Evolutionary conservation across 2,329 filamentous ascomycete species (phyloP), one percentile per base, ranked within the genome.

Genomic region (Thermothelomyces thermophilus): DNA sequence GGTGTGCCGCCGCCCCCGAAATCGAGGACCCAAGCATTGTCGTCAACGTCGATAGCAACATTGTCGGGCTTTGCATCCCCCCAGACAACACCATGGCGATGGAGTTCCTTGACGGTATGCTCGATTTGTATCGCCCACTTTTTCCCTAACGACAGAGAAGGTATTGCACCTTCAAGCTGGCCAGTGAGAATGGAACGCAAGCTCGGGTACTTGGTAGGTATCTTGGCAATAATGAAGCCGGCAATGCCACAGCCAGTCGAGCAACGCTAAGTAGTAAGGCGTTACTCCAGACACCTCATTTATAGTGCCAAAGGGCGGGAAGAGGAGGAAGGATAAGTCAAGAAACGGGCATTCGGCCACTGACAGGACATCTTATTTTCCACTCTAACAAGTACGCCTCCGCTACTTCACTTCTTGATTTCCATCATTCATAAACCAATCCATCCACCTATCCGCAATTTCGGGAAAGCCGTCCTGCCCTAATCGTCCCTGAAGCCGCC

Each of bases 1-100:
- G 66, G 50, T 3, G 67, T 69, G 46, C 63, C 68, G 33, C 67
- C 65, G 26, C 67, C 67, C 1, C 64, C 66, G 52, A 72, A 70
- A 56, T 68, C 67, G 49, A 70, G 66, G 16, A 71, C 61, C 66
- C 64, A 70, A 35, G 64, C 62, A 48, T 70, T 60, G 41, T 64
- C 55, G 40, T 66, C 36, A 19, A 51, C 56, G 52, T 71, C 66
- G 31, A 72, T 64, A 47, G 71, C 56, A 48, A 72, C 62, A 35
- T 71, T 70, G 33, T 46, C 54, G 17, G 61, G 42, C 52, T 64
- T 68, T 2, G 58, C 65, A 55, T 65, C 60, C 9, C 63, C 63
- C 65, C 63, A 68, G 24, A 63, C 52, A 9, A 64, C 41, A 2
- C 58, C 62, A 13, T 55, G 50, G n/a, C 46, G 9, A 46, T 67